Conservation (phyloP, 768 basidiomycete species). For the Lactarius evosmus region DNA sequence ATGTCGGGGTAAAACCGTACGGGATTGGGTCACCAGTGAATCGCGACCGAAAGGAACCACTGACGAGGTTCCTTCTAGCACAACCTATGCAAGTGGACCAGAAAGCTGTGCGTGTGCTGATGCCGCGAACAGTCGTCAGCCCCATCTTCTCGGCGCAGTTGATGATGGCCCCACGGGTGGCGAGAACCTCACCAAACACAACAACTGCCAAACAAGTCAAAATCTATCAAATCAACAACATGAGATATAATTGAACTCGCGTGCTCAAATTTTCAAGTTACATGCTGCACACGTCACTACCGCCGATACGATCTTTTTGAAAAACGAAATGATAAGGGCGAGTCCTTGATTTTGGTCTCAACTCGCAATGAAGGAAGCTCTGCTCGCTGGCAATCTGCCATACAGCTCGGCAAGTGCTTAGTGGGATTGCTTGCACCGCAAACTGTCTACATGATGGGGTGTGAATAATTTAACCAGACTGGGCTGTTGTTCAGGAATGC, state of each 20-base stretch:
- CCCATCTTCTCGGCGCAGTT: not conserved
- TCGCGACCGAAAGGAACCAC: not conserved
- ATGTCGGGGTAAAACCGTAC: not conserved
- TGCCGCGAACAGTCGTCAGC: not conserved
- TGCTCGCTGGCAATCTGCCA: not conserved
- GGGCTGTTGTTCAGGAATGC: not conserved
- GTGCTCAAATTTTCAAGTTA: not conserved
- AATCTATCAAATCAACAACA: not conserved
- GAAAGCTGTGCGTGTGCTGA: not conserved
- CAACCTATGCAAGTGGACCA: not conserved
- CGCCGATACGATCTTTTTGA: not conserved
- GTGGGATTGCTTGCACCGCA: not conserved
- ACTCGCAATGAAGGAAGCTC: not conserved
- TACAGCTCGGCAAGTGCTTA: not conserved
- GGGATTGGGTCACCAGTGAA: conserved; percentile 2
- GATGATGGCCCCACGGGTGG: not conserved
- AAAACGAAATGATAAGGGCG: not conserved
- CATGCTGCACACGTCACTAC: not conserved
- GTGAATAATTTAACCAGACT: not conserved
- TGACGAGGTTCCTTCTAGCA: not conserved
- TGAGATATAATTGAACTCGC: not conserved
- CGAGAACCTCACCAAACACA: not conserved
- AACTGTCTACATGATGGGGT: not conserved
- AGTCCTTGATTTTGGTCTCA: not conserved
- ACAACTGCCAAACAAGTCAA: not conserved